A percentile compares a stretch with the other conserved stretches of the same genome.
Conservation (phyloP, 257 asterid species). For the Jasminum sambac region DNA sequence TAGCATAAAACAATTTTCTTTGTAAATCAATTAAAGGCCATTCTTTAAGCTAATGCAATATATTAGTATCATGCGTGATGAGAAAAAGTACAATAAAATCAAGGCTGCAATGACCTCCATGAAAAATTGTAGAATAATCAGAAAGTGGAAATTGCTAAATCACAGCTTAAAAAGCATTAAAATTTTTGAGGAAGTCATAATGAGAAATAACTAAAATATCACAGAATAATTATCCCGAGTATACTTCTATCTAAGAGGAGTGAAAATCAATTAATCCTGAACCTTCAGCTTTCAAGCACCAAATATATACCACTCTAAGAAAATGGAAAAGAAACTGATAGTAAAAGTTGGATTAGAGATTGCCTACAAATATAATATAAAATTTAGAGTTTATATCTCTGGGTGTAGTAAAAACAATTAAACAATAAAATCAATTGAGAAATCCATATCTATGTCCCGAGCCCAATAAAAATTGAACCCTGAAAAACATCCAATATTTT, state of each 20-base stretch:
- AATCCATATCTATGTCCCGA: not conserved
- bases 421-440: slow-evolving; percentile 3
- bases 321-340: not conserved
- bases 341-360: not conserved
- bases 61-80: not conserved
- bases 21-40: slow-evolving; percentile 5
- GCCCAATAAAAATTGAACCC: not conserved
- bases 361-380: not conserved
- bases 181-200: not conserved
- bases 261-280: not conserved
- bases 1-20: not conserved
- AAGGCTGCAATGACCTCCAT: not conserved
- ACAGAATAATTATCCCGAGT: not conserved
- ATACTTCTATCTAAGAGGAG: not conserved
- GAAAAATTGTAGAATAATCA: not conserved
- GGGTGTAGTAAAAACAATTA: not conserved
- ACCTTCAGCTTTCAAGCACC: slow-evolving; percentile 3
- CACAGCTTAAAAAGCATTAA: not conserved
- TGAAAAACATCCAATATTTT: slow-evolving; percentile 1
- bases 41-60: not conserved
- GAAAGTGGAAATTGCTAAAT: not conserved
- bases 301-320: not conserved
- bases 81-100: not conserved
- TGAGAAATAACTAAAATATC: not conserved
- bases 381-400: not conserved